Evolutionary conservation across 2,329 filamentous ascomycete species (phyloP).

Genomic region (Colletotrichum paranaense): DNA sequence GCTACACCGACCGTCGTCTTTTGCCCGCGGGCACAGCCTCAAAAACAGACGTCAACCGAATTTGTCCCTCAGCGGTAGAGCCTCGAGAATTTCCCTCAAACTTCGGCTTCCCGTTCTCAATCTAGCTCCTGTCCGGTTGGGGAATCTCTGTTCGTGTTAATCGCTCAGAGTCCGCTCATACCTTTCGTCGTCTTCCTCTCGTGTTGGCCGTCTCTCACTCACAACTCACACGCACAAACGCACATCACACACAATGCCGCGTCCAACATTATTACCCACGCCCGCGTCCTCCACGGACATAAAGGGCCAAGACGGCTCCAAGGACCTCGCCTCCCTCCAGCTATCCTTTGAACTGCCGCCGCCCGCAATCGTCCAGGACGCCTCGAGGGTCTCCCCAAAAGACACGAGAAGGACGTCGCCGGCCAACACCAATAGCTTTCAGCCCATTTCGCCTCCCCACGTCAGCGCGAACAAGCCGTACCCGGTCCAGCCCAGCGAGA

Average conservation of each 20-base stretch:
- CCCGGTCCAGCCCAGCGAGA: slow-evolving; percentile 61
- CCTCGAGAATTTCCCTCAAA: not conserved
- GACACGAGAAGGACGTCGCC: slow-evolving; percentile 46
- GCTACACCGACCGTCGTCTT: not conserved
- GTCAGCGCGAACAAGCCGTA: slow-evolving; percentile 46
- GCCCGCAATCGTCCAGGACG: slow-evolving; percentile 71
- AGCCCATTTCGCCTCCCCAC: slow-evolving; percentile 35
- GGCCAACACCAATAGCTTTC: slow-evolving; percentile 19
- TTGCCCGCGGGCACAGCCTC: slow-evolving; percentile 17
- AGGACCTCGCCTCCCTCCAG: slow-evolving; percentile 70
- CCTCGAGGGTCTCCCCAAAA: slow-evolving; percentile 58
- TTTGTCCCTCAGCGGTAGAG: slow-evolving; percentile 1
- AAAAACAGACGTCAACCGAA: slow-evolving; percentile 8
- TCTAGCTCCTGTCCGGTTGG: not conserved
- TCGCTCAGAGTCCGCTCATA: not conserved
- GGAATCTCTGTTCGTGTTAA: not conserved
- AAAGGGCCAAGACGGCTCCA: slow-evolving; percentile 75
- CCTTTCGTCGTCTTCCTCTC: not conserved
- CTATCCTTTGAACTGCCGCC: slow-evolving; percentile 81
- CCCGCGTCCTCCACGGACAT: slow-evolving; percentile 86
- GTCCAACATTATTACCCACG: slow-evolving; percentile 75
- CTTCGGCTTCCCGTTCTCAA: slow-evolving; percentile 9
- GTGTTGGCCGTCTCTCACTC: not conserved
- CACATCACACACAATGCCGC: slow-evolving; percentile 68
- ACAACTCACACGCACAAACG: not conserved